phyloP scores from a whole-genome alignment of 2,329 filamentous ascomycete species.

The Botryotinia convoluta region DNA sequence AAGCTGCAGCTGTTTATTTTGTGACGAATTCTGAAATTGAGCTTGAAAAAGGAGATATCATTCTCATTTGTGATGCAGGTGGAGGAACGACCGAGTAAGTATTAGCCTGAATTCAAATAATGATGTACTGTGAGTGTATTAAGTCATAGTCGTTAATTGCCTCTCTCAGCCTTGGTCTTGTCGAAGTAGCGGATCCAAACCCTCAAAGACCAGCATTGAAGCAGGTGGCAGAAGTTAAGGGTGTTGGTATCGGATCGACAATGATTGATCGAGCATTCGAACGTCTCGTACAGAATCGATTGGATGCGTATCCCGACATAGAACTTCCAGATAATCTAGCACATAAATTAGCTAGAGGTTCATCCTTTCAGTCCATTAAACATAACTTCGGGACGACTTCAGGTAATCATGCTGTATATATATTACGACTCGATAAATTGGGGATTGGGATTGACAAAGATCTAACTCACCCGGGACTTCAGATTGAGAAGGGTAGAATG shows the following conservation, averaged over 20 bases:
- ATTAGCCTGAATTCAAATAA: too few species aligned
- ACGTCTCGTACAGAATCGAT: constrained; percentile 41
- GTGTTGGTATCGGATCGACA: constrained; percentile 47
- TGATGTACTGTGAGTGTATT: neutral
- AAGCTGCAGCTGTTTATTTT: constrained; percentile 52
- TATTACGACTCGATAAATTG: constrained; percentile 39
- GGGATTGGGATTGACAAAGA: constrained; percentile 5
- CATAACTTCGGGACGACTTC: constrained; percentile 47
- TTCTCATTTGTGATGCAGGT: constrained; percentile 51
- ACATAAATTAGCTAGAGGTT: constrained; percentile 41
- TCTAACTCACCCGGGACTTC: neutral
- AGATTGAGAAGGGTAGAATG: constrained; percentile 4
- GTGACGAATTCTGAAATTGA: constrained; percentile 30
- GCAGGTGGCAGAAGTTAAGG: constrained; percentile 43
- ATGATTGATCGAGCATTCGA: constrained; percentile 47
- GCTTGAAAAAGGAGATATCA: constrained; percentile 38
- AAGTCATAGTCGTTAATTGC: neutral
- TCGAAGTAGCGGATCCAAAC: constrained; percentile 42
- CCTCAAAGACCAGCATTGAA: constrained; percentile 35
- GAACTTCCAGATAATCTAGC: constrained; percentile 42
- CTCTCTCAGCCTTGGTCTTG: constrained; percentile 37
- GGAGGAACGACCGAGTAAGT: constrained; percentile 44
- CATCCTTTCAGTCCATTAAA: constrained; percentile 43
- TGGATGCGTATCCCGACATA: constrained; percentile 38
- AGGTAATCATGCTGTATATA: constrained; percentile 43